A percentile compares a stretch with the other conserved stretches of the same genome.
Evolutionary conservation across 108 stramenopile genomes (phyloP).

Genomic region (Skeletonema costatum): DNA sequence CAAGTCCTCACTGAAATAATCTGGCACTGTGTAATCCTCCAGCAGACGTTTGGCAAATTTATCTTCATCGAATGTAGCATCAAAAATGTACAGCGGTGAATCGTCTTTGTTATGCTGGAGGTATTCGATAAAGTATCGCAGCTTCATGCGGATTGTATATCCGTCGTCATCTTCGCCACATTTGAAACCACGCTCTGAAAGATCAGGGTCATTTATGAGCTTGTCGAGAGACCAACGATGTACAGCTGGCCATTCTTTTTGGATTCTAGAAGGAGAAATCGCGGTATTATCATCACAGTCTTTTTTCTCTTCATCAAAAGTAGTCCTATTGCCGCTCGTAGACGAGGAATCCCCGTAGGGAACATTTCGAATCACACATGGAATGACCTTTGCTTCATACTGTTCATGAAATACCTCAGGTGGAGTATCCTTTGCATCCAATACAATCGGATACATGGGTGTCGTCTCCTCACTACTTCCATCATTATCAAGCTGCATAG

Average conservation of each 20-base stretch:
- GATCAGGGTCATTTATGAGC: conserved; percentile 48
- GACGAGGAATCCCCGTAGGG: conserved; percentile 45
- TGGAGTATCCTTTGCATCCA: conserved; percentile 60
- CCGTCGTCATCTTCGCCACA: conserved; percentile 99
- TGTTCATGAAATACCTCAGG: conserved; percentile 58
- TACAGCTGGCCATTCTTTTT: conserved; percentile 66
- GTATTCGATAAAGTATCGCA: conserved; percentile 92
- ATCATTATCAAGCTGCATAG: background rate
- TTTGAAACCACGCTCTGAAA: conserved; percentile 78
- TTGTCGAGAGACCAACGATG: conserved; percentile 60
- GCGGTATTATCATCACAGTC: conserved; percentile 6
- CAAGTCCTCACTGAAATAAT: conserved; percentile 94
- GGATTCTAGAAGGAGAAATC: background rate
- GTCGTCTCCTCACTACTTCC: background rate
- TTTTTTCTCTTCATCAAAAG: conserved; percentile 27
- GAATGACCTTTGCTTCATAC: conserved; percentile 65
- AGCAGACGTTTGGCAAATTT: conserved; percentile 60
- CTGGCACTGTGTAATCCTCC: conserved; percentile 88
- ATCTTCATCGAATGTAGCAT: conserved; percentile 91
- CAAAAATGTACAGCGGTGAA: conserved; percentile 98
- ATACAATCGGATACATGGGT: conserved; percentile 47
- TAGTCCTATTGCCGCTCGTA: background rate
- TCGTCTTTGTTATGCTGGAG: conserved; percentile 86
- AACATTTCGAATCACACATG: conserved; percentile 72
- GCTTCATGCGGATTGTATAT: conserved; percentile 83